Evolutionary conservation across 192 early-diverging fungal species (phyloP).

Genomic region (Ambispora gerdemannii): DNA sequence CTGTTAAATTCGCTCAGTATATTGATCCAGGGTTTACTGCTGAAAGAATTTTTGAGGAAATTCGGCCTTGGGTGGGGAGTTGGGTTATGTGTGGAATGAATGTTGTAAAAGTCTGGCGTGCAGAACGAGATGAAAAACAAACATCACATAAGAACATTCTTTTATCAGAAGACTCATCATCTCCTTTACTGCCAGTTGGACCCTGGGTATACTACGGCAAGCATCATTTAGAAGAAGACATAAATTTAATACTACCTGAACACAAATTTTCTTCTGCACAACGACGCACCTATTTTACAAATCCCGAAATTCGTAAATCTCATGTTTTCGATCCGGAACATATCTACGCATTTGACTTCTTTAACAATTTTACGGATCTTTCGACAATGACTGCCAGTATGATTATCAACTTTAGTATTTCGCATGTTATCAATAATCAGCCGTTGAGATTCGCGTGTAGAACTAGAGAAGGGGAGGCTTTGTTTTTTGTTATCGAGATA

Average conservation of each 20-base stretch:
- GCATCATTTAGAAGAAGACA: conserved; percentile 31
- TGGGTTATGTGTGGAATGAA: conserved; percentile 42
- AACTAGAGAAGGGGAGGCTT: conserved; percentile 13
- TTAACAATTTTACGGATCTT: conserved; percentile 44
- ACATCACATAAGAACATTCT: background rate
- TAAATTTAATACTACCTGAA: background rate
- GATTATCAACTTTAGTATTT: conserved; percentile 36
- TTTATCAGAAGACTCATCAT: background rate
- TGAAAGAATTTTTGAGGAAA: conserved; percentile 28
- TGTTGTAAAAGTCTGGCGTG: conserved; percentile 34
- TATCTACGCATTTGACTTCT: conserved; percentile 39
- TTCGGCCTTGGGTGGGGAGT: conserved; percentile 39
- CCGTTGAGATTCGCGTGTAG: conserved; percentile 40
- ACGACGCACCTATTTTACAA: conserved; percentile 32
- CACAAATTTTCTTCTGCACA: conserved; percentile 16
- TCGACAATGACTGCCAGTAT: conserved; percentile 34
- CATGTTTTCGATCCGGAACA: conserved; percentile 30
- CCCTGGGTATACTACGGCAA: conserved; percentile 31
- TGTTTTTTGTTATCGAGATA: conserved; percentile 30
- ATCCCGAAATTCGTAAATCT: conserved; percentile 18
- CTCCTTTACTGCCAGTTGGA: conserved; percentile 20
- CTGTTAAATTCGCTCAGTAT: conserved; percentile 29
- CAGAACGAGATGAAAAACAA: conserved; percentile 4
- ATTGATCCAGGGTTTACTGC: conserved; percentile 42
- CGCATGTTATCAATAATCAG: conserved; percentile 31